These are phyloP conservation scores for Candida coleopterorum DNA, from an alignment of 805 yeast genomes.

Conservation along the genomic window DNA sequence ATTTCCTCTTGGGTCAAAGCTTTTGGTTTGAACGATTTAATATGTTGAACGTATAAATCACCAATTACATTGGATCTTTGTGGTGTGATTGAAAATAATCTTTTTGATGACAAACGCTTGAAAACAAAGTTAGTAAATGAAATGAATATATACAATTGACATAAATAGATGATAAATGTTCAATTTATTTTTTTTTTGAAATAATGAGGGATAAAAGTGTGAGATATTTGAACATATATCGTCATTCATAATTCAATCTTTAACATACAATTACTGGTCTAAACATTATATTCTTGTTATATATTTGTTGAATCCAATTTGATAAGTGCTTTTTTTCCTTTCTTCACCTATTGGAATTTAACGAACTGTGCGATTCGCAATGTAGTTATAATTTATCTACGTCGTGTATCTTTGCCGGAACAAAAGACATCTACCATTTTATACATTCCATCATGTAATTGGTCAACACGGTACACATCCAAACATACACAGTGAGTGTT, in stretches of 20 bases:
- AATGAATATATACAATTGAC: too few species aligned
- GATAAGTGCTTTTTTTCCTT: slow-evolving; percentile 2
- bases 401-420: not conserved
- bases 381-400: not conserved
- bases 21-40: slow-evolving; percentile 85
- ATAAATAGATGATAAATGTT: too few species aligned
- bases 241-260: too few species aligned
- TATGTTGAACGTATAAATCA: slow-evolving; percentile 82
- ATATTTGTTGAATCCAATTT: not conserved
- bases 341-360: not conserved
- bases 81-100: slow-evolving; percentile 40
- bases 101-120: slow-evolving; percentile 35
- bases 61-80: slow-evolving; percentile 58
- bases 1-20: slow-evolving; percentile 70
- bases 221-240: too few species aligned
- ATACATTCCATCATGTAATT: not conserved
- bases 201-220: too few species aligned
- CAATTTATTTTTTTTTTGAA: too few species aligned
- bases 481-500: slow-evolving; percentile 1
- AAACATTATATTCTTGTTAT: slow-evolving; percentile 20
- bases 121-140: slow-evolving; percentile 5
- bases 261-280: slow-evolving; percentile 41
- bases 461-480: slow-evolving; percentile 1
- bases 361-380: slow-evolving; percentile 7
- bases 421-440: too few species aligned